Conservation (phyloP, 2,329 filamentous ascomycete species). For the Apiospora pterosperma region DNA sequence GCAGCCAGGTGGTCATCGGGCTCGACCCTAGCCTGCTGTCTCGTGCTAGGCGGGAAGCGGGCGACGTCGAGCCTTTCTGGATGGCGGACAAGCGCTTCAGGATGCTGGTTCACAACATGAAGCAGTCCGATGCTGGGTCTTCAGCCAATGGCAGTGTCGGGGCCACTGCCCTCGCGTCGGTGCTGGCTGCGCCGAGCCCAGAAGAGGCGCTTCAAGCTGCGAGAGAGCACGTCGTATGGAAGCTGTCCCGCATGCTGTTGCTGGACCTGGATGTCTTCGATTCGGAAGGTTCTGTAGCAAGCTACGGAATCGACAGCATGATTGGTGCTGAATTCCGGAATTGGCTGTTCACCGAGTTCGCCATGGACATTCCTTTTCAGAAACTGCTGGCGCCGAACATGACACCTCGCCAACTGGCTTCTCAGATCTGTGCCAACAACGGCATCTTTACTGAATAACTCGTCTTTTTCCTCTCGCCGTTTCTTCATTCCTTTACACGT, state of each 20-base stretch:
- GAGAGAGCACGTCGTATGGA: constrained; percentile 15
- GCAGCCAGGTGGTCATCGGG: constrained; percentile 11
- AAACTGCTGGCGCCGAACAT: constrained; percentile 30
- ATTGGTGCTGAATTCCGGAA: constrained; percentile 32
- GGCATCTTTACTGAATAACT: not conserved
- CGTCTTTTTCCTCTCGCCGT: not conserved
- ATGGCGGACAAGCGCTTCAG: not conserved
- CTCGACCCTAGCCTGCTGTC: constrained; percentile 4
- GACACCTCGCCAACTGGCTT: constrained; percentile 16
- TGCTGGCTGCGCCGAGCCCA: not conserved
- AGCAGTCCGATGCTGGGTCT: not conserved
- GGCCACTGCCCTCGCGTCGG: not conserved
- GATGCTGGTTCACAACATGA: not conserved
- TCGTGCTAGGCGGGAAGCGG: constrained; percentile 1
- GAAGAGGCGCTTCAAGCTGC: not conserved
- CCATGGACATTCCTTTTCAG: constrained; percentile 36
- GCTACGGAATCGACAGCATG: constrained; percentile 34
- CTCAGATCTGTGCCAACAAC: constrained; percentile 12
- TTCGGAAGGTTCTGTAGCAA: constrained; percentile 21
- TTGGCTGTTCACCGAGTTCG: constrained; percentile 32
- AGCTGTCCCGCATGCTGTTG: constrained; percentile 20
- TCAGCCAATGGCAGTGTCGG: not conserved
- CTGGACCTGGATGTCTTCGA: constrained; percentile 17
- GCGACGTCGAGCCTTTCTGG: not conserved
- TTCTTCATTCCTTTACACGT: too few relatives aligned